phyloP scores from a whole-genome alignment of 768 basidiomycete genomes.

The Coprinopsis cinerea region DNA sequence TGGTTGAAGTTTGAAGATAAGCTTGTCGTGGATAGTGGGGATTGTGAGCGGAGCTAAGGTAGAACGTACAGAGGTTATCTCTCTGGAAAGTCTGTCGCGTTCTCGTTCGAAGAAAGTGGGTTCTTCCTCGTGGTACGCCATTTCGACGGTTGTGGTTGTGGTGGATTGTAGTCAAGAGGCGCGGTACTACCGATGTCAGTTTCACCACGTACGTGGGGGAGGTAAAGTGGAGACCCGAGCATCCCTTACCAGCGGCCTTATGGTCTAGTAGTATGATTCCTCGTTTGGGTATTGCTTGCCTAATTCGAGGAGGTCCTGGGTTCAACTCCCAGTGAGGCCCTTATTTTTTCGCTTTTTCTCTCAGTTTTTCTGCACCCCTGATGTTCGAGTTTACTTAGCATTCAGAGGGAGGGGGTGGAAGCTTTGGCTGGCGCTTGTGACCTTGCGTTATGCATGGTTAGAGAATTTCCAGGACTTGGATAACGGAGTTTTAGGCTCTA shows the following conservation, averaged over 20 bases:
- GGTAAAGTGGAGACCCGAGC: too few species aligned
- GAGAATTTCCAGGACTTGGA: too few species aligned
- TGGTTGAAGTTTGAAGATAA: too few species aligned
- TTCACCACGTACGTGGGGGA: background rate
- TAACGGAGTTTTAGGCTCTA: too few species aligned
- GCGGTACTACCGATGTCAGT: background rate
- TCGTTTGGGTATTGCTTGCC: conserved; percentile 5
- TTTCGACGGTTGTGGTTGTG: conserved; percentile 10
- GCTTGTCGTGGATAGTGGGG: too few species aligned
- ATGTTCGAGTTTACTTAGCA: background rate
- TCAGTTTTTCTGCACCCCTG: background rate
- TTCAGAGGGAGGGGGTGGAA: background rate
- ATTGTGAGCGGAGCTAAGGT: background rate
- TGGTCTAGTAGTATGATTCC: conserved; percentile 14
- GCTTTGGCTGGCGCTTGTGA: background rate
- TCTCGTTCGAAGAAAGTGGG: conserved; percentile 72
- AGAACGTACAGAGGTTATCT: conserved; percentile 66
- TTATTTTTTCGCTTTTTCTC: background rate
- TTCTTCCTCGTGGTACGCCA: conserved; percentile 41
- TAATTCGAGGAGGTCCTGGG: conserved; percentile 11
- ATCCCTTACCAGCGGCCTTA: conserved; percentile 5
- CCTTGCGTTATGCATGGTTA: too few species aligned
- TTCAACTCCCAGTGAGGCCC: conserved; percentile 14
- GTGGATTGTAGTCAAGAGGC: background rate
- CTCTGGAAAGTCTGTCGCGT: conserved; percentile 64